These are phyloP conservation scores for Coccomyxa sp. DNA, from an alignment of 139 green algal species.

Conservation along the genomic window DNA sequence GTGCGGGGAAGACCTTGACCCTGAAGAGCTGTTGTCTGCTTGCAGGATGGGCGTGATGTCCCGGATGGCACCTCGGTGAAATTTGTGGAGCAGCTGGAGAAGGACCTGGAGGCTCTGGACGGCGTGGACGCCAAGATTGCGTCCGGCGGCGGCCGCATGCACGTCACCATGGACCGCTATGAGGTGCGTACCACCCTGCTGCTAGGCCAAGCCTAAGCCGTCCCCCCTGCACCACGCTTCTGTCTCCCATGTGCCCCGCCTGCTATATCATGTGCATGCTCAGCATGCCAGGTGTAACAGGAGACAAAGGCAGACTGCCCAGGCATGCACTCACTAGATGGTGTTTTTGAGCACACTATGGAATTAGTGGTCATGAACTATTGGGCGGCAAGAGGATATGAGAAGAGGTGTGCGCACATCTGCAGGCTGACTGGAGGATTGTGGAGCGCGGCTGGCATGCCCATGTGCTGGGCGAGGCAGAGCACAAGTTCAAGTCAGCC, in stretches of 20 bases:
- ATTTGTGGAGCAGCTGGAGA: conserved; percentile 73
- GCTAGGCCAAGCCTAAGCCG: not conserved
- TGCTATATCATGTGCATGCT: too few relatives aligned
- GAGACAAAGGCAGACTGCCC: too few relatives aligned
- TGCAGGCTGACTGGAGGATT: conserved; percentile 91
- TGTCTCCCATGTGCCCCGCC: too few relatives aligned
- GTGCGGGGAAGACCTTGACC: too few relatives aligned
- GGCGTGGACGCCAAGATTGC: conserved; percentile 83
- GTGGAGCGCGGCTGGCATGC: conserved; percentile 91
- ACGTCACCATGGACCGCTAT: conserved; percentile 96
- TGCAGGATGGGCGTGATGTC: conserved; percentile 86
- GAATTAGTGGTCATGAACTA: too few relatives aligned
- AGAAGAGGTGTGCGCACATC: not conserved
- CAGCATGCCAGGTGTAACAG: too few relatives aligned
- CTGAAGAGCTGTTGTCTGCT: too few relatives aligned
- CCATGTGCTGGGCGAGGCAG: conserved; percentile 86
- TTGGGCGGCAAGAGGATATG: too few relatives aligned
- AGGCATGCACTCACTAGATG: too few relatives aligned
- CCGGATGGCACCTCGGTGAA: conserved; percentile 76
- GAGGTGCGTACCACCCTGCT: conserved; percentile 63
- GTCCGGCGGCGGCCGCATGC: conserved; percentile 91
- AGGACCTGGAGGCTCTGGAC: conserved; percentile 46
- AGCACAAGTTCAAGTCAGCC: conserved; percentile 72
- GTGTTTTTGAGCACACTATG: too few relatives aligned
- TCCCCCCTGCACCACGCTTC: not conserved